Evolutionary conservation across 345 rosid genomes (phyloP), one percentile per base, ranked within the genome.

Genomic region (Laguncularia racemosa): DNA sequence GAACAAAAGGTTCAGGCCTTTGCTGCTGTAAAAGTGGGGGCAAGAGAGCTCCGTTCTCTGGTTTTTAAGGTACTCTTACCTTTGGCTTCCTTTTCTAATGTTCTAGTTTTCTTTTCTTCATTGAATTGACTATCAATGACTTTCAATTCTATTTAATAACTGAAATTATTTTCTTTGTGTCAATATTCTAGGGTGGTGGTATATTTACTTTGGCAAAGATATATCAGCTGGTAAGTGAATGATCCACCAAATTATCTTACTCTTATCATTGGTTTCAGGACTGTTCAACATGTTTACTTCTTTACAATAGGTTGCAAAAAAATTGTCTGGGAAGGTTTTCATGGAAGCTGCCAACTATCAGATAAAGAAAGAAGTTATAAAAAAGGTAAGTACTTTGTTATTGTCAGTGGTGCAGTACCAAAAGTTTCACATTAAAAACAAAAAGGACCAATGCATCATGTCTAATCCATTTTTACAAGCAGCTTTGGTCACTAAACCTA

Each of bases 311-410:
- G 62, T 87, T 49, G 79, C 82, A 16, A 74, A 71, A 63, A 83
- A 64, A 70, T 70, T 91, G 62, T 72, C 91, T 2, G 88, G 93
- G 52, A 87, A 82, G 72, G 77, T 88, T 56, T 69, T 85, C 56
- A 33, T 62, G 44, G 89, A 83, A 71, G 91, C 97, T 74, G 97
- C 97, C 51, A 85, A 88, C 62, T 91, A 88, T 73, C 87, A 82
- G 74, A 77, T 84, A 54, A 80, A 78, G 72, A 88, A 74, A 75
- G 95, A 88, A 79, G 66, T 83, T 68, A 70, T 91, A 12, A 83
- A 68, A 69, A 84, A 82, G 89, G 96, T 88, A 68, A 56, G 17
- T 61, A 44, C 56, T 6, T 66, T 68, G 33, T 7, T 5, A 16
- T 14, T 44, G 14, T 60, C 46, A 38, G 13, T 44, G 21, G 17